phyloP scores from a whole-genome alignment of 2,329 filamentous ascomycete genomes.

The Hymenoscyphus albidus region DNA sequence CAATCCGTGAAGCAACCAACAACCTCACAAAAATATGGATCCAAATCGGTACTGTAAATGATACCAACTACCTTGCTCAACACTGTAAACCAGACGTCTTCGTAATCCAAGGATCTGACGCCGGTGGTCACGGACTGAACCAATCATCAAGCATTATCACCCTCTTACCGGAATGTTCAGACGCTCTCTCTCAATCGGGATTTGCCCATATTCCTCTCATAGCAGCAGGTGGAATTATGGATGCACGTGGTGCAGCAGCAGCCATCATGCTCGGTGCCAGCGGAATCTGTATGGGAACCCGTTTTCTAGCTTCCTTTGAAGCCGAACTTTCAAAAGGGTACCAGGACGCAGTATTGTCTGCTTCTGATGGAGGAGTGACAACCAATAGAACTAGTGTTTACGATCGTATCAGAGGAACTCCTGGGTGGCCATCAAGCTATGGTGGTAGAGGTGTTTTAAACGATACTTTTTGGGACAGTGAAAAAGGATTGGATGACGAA shows the following conservation, averaged over 20 bases:
- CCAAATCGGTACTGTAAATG: conserved; percentile 26
- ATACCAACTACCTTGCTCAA: conserved; percentile 20
- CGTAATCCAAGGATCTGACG: conserved; percentile 33
- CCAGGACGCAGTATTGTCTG: conserved; percentile 40
- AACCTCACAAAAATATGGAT: conserved; percentile 28
- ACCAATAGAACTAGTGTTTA: conserved; percentile 47
- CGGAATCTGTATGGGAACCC: conserved; percentile 46
- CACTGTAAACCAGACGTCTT: conserved; percentile 26
- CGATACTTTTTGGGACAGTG: conserved; percentile 43
- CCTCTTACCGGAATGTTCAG: conserved; percentile 31
- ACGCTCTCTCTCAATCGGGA: conserved; percentile 20
- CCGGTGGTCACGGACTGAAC: conserved; percentile 32
- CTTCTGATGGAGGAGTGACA: conserved; percentile 44
- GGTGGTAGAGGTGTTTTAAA: conserved; percentile 54
- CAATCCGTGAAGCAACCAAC: conserved; percentile 9
- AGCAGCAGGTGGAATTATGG: conserved; percentile 35
- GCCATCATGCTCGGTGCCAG: conserved; percentile 33
- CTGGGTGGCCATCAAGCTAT: conserved; percentile 52
- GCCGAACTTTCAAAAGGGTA: conserved; percentile 44
- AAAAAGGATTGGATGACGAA: conserved; percentile 35
- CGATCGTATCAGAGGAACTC: conserved; percentile 49
- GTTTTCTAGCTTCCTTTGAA: conserved; percentile 44
- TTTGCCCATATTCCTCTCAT: conserved; percentile 20
- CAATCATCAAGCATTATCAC: conserved; percentile 28
- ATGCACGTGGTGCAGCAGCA: conserved; percentile 34